Evolutionary conservation across 2,329 filamentous ascomycete species (phyloP).

Genomic region (Exophiala calicioides): DNA sequence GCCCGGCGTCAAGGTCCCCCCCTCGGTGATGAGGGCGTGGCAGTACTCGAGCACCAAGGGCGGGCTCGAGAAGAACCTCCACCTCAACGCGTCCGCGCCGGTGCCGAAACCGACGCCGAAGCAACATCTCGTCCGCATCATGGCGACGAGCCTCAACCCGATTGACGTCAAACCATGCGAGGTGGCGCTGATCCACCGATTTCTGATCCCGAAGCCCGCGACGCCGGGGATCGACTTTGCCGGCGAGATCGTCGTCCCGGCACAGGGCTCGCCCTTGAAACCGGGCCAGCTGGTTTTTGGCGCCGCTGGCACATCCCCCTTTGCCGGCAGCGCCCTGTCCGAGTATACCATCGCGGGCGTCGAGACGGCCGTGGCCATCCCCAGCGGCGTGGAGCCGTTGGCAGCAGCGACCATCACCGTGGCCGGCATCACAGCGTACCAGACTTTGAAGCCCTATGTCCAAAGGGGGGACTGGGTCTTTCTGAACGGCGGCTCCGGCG

Average conservation of each 20-base stretch:
- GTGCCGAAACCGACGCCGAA: conserved; percentile 36
- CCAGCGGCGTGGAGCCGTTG: conserved; percentile 45
- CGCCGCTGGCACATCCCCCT: conserved; percentile 29
- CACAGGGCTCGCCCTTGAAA: conserved; percentile 33
- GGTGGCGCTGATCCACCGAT: conserved; percentile 43
- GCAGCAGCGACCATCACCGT: conserved; percentile 47
- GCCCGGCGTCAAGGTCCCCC: no score
- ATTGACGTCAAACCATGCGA: conserved; percentile 66
- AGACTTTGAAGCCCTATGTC: conserved; percentile 50
- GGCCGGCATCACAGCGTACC: conserved; percentile 51
- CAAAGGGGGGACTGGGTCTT: conserved; percentile 58
- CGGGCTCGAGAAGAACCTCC: conserved; percentile 57
- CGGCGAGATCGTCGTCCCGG: conserved; percentile 46
- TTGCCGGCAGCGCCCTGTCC: conserved; percentile 45
- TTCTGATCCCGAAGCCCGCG: conserved; percentile 46
- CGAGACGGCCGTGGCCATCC: conserved; percentile 41
- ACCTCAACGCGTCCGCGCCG: conserved; percentile 46
- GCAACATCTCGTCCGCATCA: conserved; percentile 57
- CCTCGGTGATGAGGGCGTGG: conserved; percentile 59
- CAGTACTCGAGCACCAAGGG: conserved; percentile 50
- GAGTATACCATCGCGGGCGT: conserved; percentile 44
- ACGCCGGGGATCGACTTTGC: conserved; percentile 55
- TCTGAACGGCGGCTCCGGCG: conserved; percentile 67
- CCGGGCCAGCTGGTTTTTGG: conserved; percentile 52
- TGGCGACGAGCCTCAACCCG: conserved; percentile 59